Percentiles rank a stretch among this genome's conserved stretches.
Evolutionary conservation across 1,284 basidiomycete species (phyloP).

Genomic region (Ceratobasidium sp.): DNA sequence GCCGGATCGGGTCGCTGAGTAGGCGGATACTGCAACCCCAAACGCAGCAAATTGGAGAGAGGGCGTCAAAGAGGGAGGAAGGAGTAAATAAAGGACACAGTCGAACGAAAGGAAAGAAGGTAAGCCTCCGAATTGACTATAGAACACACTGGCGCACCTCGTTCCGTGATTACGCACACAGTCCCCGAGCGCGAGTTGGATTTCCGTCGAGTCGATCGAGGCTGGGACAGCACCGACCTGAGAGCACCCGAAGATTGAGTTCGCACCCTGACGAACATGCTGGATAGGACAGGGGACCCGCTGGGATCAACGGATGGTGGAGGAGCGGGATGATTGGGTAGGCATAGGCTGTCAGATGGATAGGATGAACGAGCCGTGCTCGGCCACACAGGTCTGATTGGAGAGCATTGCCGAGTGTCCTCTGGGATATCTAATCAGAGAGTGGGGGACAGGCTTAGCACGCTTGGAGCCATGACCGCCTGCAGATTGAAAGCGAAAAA

Average conservation of each 20-base stretch:
- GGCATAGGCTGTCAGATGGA: no score
- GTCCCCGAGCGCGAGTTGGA: constrained; percentile 50
- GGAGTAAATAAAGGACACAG: no score
- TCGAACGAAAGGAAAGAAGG: no score
- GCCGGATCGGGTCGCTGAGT: constrained; percentile 57
- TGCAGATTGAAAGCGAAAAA: constrained; percentile 3
- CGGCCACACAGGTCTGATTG: constrained; percentile 49
- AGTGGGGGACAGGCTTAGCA: constrained; percentile 51
- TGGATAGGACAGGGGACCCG: background rate
- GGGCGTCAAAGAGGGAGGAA: no score
- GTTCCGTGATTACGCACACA: constrained; percentile 46
- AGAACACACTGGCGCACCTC: no score
- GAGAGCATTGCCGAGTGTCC: constrained; percentile 50
- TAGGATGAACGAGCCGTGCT: background rate
- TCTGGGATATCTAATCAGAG: constrained; percentile 50
- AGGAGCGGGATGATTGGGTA: background rate
- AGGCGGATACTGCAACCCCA: no score
- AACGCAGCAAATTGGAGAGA: no score
- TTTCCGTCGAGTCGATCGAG: constrained; percentile 52
- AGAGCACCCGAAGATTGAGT: constrained; percentile 51
- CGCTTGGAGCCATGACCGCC: constrained; percentile 51
- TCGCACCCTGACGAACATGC: constrained; percentile 47
- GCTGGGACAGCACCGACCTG: constrained; percentile 50
- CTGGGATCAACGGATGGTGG: background rate
- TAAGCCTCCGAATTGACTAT: no score